Base-by-base conservation (phyloP, 257 asterid genomes). In the Lantana camara region DNA sequence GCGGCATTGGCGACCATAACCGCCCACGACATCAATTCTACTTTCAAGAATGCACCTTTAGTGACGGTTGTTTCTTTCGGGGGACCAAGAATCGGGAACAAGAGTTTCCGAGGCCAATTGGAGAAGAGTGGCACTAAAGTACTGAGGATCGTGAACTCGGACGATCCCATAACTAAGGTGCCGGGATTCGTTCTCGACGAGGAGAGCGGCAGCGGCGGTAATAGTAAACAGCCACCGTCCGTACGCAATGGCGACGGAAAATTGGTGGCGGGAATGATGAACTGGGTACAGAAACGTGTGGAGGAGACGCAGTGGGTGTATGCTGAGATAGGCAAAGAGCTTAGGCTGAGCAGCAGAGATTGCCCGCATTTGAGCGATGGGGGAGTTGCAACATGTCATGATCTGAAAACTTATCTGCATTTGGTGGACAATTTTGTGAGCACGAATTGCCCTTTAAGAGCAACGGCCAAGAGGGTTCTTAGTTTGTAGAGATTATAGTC, bases 31-130 rank as follows among this genome's bases (percentile, higher is more conserved):
- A 81, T 93, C 34, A 77, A 80, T 7, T 69, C 83, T 15, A 69
- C 76, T 0, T 84, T 85, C 74, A 60, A 51, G 8, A 64, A 78
- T 2, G 83, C 87, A 23, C 99, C 99, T 1, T 2, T 90, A 27
- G 97, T 93, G 32, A 88, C 99, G 1, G 95, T 90, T 0, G 83
- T 90, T 19, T 90, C 99, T 3, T 93, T 93, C 62, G 99, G 97
- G 0, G 96, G 96, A 10, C 99, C 97, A 1, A 66, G 99, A 30
- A 84, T 90, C 0, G 99, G 99, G 0, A 91, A 93, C 82, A 78
- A 30, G 41, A 76, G 46, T 32, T 93, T 90, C 42, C 60, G 95
- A 0, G 19, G 64, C 23, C 80, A 80, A 11, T 23, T 93, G 6
- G 95, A 84, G n/a, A 80, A 64, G 30, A 81, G 71, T 14, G 96